Percentiles rank a stretch among this genome's conserved stretches.
Conservation (phyloP, 2,329 filamentous ascomycete species). For the Pezicula carpinea region DNA sequence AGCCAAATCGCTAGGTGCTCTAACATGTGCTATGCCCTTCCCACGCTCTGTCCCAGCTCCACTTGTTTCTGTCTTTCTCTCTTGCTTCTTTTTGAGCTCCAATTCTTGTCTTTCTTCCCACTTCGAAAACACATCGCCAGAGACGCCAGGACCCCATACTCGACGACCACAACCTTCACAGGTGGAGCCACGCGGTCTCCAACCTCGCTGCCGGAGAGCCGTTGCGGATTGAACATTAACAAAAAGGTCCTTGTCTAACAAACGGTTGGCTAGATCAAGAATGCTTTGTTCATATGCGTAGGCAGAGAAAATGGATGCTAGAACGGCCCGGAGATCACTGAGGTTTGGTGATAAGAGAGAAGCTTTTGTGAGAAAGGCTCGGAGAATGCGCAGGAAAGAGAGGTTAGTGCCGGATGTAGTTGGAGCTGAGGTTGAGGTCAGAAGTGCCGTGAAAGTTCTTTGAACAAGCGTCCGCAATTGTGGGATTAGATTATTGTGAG, state of each 20-base stretch:
- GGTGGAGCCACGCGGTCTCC: constrained; percentile 79
- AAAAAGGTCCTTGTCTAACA: constrained; percentile 87
- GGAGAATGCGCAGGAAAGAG: constrained; percentile 83
- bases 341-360: constrained; percentile 79
- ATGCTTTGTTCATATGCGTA: constrained; percentile 95
- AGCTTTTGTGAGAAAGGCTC: constrained; percentile 81
- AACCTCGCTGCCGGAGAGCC: constrained; percentile 74
- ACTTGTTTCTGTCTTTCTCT: constrained; percentile 25
- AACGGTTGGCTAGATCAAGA: constrained; percentile 74
- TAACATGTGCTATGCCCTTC: constrained; percentile 35
- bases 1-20: too few relatives aligned
- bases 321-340: constrained; percentile 77
- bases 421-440: constrained; percentile 63
- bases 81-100: constrained; percentile 38
- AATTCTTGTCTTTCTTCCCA: constrained; percentile 64
- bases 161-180: constrained; percentile 82
- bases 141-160: constrained; percentile 85
- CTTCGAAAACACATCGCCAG: constrained; percentile 70
- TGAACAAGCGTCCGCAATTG: constrained; percentile 79
- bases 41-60: constrained; percentile 31
- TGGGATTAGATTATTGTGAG: constrained; percentile 57
- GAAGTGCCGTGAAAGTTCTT: constrained; percentile 81
- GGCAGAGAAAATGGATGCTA: constrained; percentile 86
- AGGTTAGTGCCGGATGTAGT: constrained; percentile 44
- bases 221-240: constrained; percentile 73